phyloP scores from a whole-genome alignment of 179 eudicot genomes.

The Camellia oleifera region DNA sequence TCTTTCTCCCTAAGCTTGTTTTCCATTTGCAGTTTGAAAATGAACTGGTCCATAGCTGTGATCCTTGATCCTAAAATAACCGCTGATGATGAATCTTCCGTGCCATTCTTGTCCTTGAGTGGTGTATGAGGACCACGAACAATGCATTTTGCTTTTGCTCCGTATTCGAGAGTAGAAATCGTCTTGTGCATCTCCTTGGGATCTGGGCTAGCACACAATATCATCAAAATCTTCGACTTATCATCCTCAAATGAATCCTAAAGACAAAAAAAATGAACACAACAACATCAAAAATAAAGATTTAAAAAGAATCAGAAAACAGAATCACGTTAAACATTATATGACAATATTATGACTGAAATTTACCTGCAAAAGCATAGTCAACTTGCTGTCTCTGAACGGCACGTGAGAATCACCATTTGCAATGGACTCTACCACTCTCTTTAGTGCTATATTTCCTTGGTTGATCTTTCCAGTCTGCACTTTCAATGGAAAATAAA shows the following conservation, averaged over 20 bases:
- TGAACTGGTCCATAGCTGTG: constrained; percentile 89
- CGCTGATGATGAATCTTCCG: constrained; percentile 63
- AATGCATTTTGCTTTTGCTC: constrained; percentile 96
- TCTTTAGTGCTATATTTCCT: constrained; percentile 87
- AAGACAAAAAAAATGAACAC: background rate
- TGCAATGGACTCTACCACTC: constrained; percentile 97
- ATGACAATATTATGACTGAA: background rate
- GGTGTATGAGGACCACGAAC: constrained; percentile 87
- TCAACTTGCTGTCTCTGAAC: constrained; percentile 94
- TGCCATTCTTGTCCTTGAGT: constrained; percentile 45
- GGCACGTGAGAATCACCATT: constrained; percentile 98
- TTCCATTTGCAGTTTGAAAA: constrained; percentile 77
- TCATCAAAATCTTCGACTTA: constrained; percentile 91
- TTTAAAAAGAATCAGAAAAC: background rate
- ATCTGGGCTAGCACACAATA: constrained; percentile 91
- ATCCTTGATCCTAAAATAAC: constrained; percentile 75
- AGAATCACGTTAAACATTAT: background rate
- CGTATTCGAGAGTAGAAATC: constrained; percentile 87
- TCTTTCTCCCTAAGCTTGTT: constrained; percentile 79
- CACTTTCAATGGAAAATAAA: constrained; percentile 10
- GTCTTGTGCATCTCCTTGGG: constrained; percentile 95
- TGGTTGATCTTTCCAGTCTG: constrained; percentile 97
- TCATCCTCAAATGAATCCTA: constrained; percentile 98
- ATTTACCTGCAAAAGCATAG: constrained; percentile 94
- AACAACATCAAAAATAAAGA: background rate